phyloP scores from a whole-genome alignment of 257 asterid species.

The Solanum lycopersicoides region DNA sequence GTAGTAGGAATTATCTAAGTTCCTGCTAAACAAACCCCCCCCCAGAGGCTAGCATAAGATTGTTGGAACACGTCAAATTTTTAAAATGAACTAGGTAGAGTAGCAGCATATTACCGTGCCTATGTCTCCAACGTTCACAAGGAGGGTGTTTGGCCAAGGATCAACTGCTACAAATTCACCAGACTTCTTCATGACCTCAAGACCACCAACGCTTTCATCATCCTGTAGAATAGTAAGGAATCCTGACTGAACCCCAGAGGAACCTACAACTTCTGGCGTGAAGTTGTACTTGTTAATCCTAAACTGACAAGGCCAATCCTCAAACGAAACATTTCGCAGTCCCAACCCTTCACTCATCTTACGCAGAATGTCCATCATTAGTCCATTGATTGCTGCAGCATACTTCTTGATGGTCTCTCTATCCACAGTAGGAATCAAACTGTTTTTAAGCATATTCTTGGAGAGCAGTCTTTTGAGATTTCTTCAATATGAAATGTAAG shows the following conservation, averaged over 20 bases:
- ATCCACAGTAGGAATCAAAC: neutral
- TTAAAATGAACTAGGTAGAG: neutral
- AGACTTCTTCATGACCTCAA: constrained; percentile 44
- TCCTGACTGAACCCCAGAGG: constrained; percentile 50
- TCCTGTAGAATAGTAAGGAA: constrained; percentile 66
- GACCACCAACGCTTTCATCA: constrained; percentile 57
- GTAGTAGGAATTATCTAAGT: neutral
- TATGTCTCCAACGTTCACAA: constrained; percentile 59
- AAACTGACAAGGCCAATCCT: constrained; percentile 55
- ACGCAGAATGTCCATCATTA: constrained; percentile 23
- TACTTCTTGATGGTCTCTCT: constrained; percentile 42
- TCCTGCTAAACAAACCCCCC: neutral
- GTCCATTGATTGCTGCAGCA: constrained; percentile 41
- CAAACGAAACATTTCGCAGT: constrained; percentile 13
- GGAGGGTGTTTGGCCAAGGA: constrained; percentile 51
- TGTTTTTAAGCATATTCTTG: neutral
- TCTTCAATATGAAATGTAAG: neutral
- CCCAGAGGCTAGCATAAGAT: neutral
- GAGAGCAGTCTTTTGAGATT: neutral
- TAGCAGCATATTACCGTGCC: constrained; percentile 23
- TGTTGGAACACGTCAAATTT: neutral
- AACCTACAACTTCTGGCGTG: constrained; percentile 29
- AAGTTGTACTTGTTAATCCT: constrained; percentile 65
- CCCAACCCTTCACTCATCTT: constrained; percentile 45
- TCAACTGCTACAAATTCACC: constrained; percentile 44